Evolutionary conservation across 345 rosid species (phyloP).

Genomic region (Kernera saxatilis): DNA sequence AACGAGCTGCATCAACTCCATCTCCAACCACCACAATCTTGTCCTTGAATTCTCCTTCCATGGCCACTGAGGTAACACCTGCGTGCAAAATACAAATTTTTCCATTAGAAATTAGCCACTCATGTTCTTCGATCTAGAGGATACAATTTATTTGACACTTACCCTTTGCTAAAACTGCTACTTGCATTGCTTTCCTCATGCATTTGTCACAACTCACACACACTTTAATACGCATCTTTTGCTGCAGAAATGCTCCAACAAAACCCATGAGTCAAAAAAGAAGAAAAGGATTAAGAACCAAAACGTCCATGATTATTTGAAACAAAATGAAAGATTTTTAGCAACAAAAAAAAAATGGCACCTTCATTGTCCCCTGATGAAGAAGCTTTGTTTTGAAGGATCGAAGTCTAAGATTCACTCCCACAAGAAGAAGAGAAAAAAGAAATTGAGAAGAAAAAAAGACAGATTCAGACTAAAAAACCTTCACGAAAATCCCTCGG

Average conservation of each 20-base stretch:
- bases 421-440: too few relatives aligned
- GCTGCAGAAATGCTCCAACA: slow-evolving; percentile 25
- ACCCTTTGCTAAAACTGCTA: slow-evolving; percentile 36
- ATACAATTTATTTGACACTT: too few relatives aligned
- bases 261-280: neutral
- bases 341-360: neutral
- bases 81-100: neutral
- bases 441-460: too few relatives aligned
- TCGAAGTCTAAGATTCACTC: too few relatives aligned
- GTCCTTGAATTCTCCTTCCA: slow-evolving; percentile 34
- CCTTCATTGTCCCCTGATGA: slow-evolving; percentile 15
- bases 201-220: slow-evolving; percentile 31
- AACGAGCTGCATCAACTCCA: slow-evolving; percentile 34
- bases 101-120: neutral
- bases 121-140: too few relatives aligned
- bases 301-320: too few relatives aligned
- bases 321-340: neutral
- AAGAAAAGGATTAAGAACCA: neutral
- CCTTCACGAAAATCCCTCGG: too few relatives aligned
- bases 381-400: slow-evolving; percentile 4
- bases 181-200: slow-evolving; percentile 30
- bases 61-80: slow-evolving; percentile 41
- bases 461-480: too few relatives aligned
- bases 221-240: slow-evolving; percentile 35
- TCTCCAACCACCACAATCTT: slow-evolving; percentile 38